Evolutionary conservation across 2,329 filamentous ascomycete genomes (phyloP).

Genomic region (Penicillium hesseltinei): DNA sequence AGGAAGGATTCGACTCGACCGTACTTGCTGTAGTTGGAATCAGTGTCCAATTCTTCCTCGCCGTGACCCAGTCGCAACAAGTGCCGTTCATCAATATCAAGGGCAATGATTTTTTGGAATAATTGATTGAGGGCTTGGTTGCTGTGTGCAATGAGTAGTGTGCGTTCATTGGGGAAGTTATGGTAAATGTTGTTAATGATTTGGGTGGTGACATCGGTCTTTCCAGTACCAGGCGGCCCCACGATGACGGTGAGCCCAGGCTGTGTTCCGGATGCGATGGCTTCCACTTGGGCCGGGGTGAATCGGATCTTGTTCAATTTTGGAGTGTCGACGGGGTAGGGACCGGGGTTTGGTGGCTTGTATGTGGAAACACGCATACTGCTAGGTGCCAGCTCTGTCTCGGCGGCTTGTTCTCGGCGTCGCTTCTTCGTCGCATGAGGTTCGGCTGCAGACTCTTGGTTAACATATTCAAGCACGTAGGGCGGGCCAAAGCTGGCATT

Average conservation of each 20-base stretch:
- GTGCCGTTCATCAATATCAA: slow-evolving; percentile 95
- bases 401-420: slow-evolving; percentile 71
- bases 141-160: slow-evolving; percentile 89
- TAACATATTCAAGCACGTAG: slow-evolving; percentile 72
- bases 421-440: slow-evolving; percentile 76
- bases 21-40: slow-evolving; percentile 87
- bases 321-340: slow-evolving; percentile 80
- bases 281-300: slow-evolving; percentile 85
- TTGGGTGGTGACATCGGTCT: slow-evolving; percentile 98
- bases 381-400: slow-evolving; percentile 61
- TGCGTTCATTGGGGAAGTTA: slow-evolving; percentile 91
- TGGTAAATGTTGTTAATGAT: slow-evolving; percentile 99
- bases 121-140: slow-evolving; percentile 97
- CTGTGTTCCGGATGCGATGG: slow-evolving; percentile 89
- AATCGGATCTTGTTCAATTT: slow-evolving; percentile 83
- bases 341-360: slow-evolving; percentile 80
- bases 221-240: slow-evolving; percentile 92
- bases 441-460: slow-evolving; percentile 52
- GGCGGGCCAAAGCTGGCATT: slow-evolving; percentile 78
- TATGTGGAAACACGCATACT: slow-evolving; percentile 84
- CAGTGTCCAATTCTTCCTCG: slow-evolving; percentile 86
- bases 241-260: slow-evolving; percentile 92
- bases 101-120: slow-evolving; percentile 94
- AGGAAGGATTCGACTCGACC: slow-evolving; percentile 94
- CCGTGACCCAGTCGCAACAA: slow-evolving; percentile 88